phyloP scores from a whole-genome alignment of 495 filamentous ascomycete genomes.

The Lentithecium fluviatile region DNA sequence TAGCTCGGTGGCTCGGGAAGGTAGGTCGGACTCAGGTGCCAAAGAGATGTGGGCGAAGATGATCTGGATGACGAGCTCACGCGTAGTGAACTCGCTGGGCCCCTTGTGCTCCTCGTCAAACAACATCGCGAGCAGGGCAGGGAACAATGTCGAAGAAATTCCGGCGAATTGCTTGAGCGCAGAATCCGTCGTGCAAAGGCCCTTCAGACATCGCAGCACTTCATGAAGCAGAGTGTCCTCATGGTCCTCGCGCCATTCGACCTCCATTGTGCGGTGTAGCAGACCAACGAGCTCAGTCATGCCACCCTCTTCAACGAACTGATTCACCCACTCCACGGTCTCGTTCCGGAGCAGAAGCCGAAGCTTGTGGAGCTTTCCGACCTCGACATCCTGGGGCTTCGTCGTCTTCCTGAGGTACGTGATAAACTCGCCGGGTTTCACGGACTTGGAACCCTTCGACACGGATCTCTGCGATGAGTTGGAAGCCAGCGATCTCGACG shows the following conservation, averaged over 20 bases:
- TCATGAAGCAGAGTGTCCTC: constrained; percentile 93
- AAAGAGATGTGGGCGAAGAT: constrained; percentile 79
- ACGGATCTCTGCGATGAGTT: constrained; percentile 38
- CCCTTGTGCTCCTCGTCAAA: constrained; percentile 98
- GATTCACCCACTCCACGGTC: constrained; percentile 90
- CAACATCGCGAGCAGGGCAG: constrained; percentile 79
- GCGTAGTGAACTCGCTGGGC: constrained; percentile 91
- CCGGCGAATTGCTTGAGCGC: constrained; percentile 77
- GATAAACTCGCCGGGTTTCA: constrained; percentile 74
- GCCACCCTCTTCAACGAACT: constrained; percentile 82
- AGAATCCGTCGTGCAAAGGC: constrained; percentile 83
- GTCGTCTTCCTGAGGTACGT: constrained; percentile 72
- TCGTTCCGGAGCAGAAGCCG: constrained; percentile 88
- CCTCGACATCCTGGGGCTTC: constrained; percentile 78
- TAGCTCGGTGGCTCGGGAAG: constrained; percentile 63
- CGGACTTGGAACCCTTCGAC: constrained; percentile 43
- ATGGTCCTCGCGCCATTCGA: constrained; percentile 98
- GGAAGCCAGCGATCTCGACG: constrained; percentile 51
- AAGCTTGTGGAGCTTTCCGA: constrained; percentile 92
- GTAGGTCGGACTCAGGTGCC: constrained; percentile 53
- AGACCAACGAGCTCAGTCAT: constrained; percentile 89
- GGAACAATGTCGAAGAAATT: constrained; percentile 79
- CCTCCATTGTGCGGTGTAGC: constrained; percentile 83
- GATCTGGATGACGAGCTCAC: constrained; percentile 79
- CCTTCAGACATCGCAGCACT: constrained; percentile 89